Evolutionary conservation across 106 monocot species (phyloP).

Genomic region (Platanthera guangdongensis): DNA sequence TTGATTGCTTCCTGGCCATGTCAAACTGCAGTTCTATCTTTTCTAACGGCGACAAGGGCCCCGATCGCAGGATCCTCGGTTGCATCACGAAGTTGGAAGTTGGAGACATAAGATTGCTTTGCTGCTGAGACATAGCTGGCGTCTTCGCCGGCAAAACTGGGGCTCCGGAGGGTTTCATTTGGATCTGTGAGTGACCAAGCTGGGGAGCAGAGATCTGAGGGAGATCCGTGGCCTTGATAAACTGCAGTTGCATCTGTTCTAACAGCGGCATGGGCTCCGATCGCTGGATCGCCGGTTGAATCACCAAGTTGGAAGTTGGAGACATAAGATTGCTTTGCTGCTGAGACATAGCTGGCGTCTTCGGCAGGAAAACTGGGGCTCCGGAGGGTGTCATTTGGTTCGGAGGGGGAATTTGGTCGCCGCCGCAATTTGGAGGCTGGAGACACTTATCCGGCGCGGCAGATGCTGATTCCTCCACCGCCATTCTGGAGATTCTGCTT

Average conservation of each 20-base stretch:
- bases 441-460: not conserved
- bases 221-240: not conserved
- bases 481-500: too few species aligned
- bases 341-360: too few species aligned
- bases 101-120: not conserved
- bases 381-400: not conserved
- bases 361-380: too few species aligned
- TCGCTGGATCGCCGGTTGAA: too few species aligned
- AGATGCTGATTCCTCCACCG: not conserved
- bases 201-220: constrained; percentile 6
- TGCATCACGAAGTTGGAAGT: not conserved
- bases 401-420: not conserved
- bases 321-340: too few species aligned
- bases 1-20: constrained; percentile 17
- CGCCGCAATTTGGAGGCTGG: not conserved
- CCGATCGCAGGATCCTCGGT: not conserved
- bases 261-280: too few species aligned
- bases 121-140: constrained; percentile 2
- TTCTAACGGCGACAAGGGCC: not conserved
- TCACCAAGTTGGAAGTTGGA: too few species aligned
- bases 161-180: not conserved
- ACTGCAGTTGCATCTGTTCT: too few species aligned
- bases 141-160: not conserved
- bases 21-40: constrained; percentile 64
- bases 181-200: not conserved